Percentiles rank a stretch among this genome's conserved stretches.
Evolutionary conservation across 352 stramenopile genomes (phyloP).

Genomic region (Globisporangium megalacanthum): DNA sequence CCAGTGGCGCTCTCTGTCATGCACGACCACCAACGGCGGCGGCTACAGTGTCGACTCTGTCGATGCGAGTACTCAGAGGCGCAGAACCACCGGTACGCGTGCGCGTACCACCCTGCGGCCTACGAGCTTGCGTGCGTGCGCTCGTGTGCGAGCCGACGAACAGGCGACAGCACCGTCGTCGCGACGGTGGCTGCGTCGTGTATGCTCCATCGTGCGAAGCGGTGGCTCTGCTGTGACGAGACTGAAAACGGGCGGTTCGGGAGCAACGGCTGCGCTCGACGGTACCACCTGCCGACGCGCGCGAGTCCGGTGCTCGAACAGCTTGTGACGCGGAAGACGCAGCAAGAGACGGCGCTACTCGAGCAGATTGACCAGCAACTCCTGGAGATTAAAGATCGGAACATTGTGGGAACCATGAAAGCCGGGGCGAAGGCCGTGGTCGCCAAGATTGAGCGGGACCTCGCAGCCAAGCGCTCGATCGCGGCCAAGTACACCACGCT

Average conservation of each 20-base stretch:
- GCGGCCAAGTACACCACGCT: constrained; percentile 51
- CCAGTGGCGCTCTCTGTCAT: constrained; percentile 41
- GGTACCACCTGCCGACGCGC: constrained; percentile 55
- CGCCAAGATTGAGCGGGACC: constrained; percentile 42
- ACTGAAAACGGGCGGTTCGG: constrained; percentile 65
- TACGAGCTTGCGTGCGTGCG: constrained; percentile 65
- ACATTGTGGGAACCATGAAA: constrained; percentile 52
- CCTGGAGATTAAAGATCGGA: constrained; percentile 44
- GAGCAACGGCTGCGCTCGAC: constrained; percentile 45
- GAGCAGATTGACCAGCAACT: constrained; percentile 59
- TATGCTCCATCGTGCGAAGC: constrained; percentile 66
- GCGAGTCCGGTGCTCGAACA: constrained; percentile 33
- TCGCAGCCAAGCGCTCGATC: constrained; percentile 33
- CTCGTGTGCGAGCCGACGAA: constrained; percentile 40
- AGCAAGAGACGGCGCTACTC: constrained; percentile 33
- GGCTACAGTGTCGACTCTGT: constrained; percentile 56
- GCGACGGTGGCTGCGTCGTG: constrained; percentile 25
- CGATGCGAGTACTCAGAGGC: constrained; percentile 60
- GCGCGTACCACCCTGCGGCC: constrained; percentile 48
- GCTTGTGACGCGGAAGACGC: constrained; percentile 37
- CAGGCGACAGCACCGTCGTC: neutral
- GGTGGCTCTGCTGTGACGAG: constrained; percentile 73
- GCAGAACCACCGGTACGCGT: constrained; percentile 64
- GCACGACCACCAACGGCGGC: constrained; percentile 52
- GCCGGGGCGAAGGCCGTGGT: constrained; percentile 39